A percentile compares a stretch with the other conserved stretches of the same genome.
Evolutionary conservation across 768 basidiomycete genomes (phyloP).

Genomic region (Paxillus rubicundulus): DNA sequence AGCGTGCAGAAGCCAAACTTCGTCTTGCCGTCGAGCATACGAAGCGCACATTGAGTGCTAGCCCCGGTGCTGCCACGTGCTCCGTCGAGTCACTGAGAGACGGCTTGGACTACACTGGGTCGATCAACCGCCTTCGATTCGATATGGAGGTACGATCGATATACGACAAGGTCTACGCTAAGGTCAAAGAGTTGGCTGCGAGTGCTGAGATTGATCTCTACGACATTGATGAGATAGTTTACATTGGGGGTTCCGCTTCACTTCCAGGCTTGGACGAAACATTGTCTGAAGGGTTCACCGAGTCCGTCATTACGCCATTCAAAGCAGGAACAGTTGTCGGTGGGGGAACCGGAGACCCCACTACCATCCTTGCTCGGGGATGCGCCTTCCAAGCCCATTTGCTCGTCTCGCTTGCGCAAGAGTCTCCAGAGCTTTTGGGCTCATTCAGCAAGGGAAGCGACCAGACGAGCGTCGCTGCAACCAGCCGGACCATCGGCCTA

Average conservation of each 20-base stretch:
- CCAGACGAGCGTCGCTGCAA: slow-evolving; percentile 49
- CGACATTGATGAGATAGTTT: slow-evolving; percentile 76
- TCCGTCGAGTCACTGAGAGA: slow-evolving; percentile 94
- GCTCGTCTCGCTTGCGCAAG: slow-evolving; percentile 46
- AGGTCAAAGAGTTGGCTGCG: slow-evolving; percentile 52
- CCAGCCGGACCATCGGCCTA: slow-evolving; percentile 60
- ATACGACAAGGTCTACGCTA: slow-evolving; percentile 54
- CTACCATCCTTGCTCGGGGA: slow-evolving; percentile 73
- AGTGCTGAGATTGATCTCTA: slow-evolving; percentile 55
- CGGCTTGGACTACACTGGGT: slow-evolving; percentile 83
- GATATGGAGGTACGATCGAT: slow-evolving; percentile 61
- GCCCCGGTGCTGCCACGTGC: slow-evolving; percentile 83
- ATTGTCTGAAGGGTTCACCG: slow-evolving; percentile 51
- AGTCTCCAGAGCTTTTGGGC: slow-evolving; percentile 47
- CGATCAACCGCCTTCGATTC: slow-evolving; percentile 54
- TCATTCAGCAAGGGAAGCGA: slow-evolving; percentile 47
- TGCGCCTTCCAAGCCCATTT: slow-evolving; percentile 72
- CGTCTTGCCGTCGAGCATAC: slow-evolving; percentile 91
- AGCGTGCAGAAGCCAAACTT: slow-evolving; percentile 91
- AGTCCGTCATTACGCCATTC: slow-evolving; percentile 65
- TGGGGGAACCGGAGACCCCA: slow-evolving; percentile 74
- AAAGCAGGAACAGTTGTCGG: slow-evolving; percentile 64
- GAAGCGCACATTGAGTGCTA: slow-evolving; percentile 88
- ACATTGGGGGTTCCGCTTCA: slow-evolving; percentile 72
- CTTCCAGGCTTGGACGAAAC: slow-evolving; percentile 74